Base-by-base conservation (phyloP, 441 rosid species). In the Pelargonium myrrhifolium region DNA sequence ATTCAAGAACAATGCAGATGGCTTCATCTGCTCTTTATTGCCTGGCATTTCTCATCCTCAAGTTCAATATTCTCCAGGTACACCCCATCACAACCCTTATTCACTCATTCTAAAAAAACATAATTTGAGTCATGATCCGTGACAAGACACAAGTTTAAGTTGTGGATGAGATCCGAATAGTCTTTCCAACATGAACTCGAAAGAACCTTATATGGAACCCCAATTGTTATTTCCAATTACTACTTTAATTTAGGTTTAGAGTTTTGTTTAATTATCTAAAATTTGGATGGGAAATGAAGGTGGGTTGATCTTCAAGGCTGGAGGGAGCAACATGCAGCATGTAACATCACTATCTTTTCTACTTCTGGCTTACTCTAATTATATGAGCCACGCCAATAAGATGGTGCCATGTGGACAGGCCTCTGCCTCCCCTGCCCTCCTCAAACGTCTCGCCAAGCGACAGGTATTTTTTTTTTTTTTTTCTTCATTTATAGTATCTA, bases 301-400 rank as follows among this genome's bases (percentile, higher is more conserved):
- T 60, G 93, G 93, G 11, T 79, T 87, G 60, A 67, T 85, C 55
- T 87, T 80, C 74, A 87, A 86, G 75, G 76, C 83, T 86, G 81
- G 84, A 37, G 93, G 86, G 18, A 77, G 83, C 69, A 86, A 87
- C 78, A 83, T 87, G 90, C 93, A 87, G 65, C 86, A 87, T 60
- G 93, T 86, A 69, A 87, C 93, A 55, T 86, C 93, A 59, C 74
- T 87, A n/a, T 75, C 93, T 6, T 86, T 87, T 85, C 70, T 87
- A 72, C 89, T 87, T 60, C 68, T 86, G 56, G 79, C 89, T 67
- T 88, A 88, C 65, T 89, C 93, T 65, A 88, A 88, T 74, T 86
- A 84, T 81, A 68, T 88, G 47, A 78, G 82, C 75, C 80, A 85
- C 14, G 78, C 89, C 11, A 74, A 39, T 75, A 81, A 72, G 42